Evolutionary conservation across 306 rosid species (phyloP).

Genomic region (Trifolium pratense): DNA sequence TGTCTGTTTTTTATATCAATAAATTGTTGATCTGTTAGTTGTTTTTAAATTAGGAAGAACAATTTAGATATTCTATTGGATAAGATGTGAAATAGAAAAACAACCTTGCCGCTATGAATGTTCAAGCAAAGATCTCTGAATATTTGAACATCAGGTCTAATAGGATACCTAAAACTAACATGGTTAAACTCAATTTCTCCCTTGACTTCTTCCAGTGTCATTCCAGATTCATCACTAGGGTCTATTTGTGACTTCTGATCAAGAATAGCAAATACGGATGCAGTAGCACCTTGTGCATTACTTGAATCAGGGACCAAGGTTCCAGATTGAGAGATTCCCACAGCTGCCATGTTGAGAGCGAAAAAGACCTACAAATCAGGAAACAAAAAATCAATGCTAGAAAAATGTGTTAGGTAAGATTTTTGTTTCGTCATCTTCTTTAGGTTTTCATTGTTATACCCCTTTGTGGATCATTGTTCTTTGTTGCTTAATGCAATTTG

Average conservation of each 20-base stretch:
- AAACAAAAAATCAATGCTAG: constrained; percentile 19
- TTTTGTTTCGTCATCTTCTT: background rate
- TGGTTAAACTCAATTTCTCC: constrained; percentile 70
- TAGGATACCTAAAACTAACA: constrained; percentile 77
- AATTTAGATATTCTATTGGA: background rate
- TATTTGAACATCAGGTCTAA: constrained; percentile 66
- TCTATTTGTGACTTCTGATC: constrained; percentile 69
- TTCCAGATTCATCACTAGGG: constrained; percentile 61
- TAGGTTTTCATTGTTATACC: background rate
- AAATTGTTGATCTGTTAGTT: constrained; percentile 6
- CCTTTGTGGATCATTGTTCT: background rate
- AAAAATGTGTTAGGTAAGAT: background rate
- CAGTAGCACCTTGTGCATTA: constrained; percentile 61
- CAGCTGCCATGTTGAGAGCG: constrained; percentile 64
- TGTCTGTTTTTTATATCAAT: constrained; percentile 48
- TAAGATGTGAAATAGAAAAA: background rate
- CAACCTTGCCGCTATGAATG: constrained; percentile 75
- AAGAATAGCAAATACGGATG: constrained; percentile 76
- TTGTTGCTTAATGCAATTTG: background rate
- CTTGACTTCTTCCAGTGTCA: constrained; percentile 52
- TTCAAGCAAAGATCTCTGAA: constrained; percentile 67
- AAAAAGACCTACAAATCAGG: constrained; percentile 63
- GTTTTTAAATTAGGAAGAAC: constrained; percentile 8
- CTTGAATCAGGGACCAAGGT: constrained; percentile 57
- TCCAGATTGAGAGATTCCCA: constrained; percentile 63